Base-by-base conservation (phyloP, 768 basidiomycete genomes). In the Amanita fuliginea region DNA sequence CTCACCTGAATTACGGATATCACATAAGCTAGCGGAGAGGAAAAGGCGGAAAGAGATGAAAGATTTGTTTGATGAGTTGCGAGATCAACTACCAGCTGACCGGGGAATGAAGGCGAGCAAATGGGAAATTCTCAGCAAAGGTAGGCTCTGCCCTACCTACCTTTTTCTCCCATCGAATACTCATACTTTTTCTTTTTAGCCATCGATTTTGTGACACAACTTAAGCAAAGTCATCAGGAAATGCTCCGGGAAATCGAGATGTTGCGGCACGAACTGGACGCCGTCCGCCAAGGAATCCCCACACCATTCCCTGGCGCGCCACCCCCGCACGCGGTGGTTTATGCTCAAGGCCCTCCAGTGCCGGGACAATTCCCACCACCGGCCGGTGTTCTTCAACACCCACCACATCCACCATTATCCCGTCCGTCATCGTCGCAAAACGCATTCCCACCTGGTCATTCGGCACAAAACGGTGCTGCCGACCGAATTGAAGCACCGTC, bases 1-100 rank as follows among this genome's bases (percentile, higher is more conserved):
- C 51, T 92, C 88, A 0, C 95, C 95, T 6, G 96, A 98, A 64
- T 72, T 99, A 37, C 78, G 94, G 47, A 82, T 97, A 28, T 92
- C 89, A 2, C 96, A 99, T 68, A 99, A 99, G 61, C 78, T 99
- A 26, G 96, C 96, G 2, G 96, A 99, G 68, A 74, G 96, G 53
- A 97, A 98, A 66, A 70, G 96, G 57, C 75, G 96, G 65, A 97
- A 95, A 67, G 96, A 99, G 68, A 99, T 99, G 96, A 96, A 96
- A 63, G 94, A 97, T 52, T 65, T 99, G 39, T 98, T 98, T 61
- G 96, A 99, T 57, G 96, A 99, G 63, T 68, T 99, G 54, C 77
- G 92, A 51, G 94, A 96, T 64, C 81, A 89, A 59, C 70, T 99
- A 21, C 96, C 96, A 1, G 84, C 85, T 46, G 92, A 92, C 69